Evolutionary conservation across 768 basidiomycete species (phyloP), one percentile per base, ranked within the genome.

Genomic region (Suillus brevipes): DNA sequence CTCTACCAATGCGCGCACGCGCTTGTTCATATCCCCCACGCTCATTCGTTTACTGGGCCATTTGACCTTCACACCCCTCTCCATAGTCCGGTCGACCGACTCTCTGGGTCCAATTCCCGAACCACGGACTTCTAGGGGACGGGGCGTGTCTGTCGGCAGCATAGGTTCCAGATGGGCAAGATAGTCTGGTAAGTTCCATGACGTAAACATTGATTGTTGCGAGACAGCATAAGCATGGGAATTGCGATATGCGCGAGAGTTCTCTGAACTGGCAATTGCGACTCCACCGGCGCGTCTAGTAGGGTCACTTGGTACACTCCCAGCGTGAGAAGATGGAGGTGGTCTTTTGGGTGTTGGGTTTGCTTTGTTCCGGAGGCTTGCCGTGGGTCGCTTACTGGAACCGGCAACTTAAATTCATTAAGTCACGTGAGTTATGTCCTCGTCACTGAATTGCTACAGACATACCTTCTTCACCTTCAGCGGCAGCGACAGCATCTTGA

Each of bases 11-110:
- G 90, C 87, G 42, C 93, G 84, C 28, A 97, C 93, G 31, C 97
- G 88, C 79, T 97, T 97, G 76, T 94, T 92, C 94, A 99, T 97
- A 75, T 98, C 97, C 23, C 89, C 91, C n/a, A 97, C 90, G 69
- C 95, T 97, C 86, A 89, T 95, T 60, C 97, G 85, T 78, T 96
- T 95, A 68, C 88, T 87, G 1, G 96, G 97, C 90, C 94, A 99
- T 71, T 93, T 91, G 64, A 97, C 90, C 75, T 93, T 90, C 16
- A 93, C 91, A 10, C 91, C 91, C 56, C 92, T 82, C 73, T 94
- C 89, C 74, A 84, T 81, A 10, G 84, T 87, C 68, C 82, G 80
- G 63, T 89, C 89, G n/a, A 82, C 69, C 61, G 85, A 84, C 60
- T 85, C 87, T 45, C 83, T 82, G 47, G 75, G 71, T 55, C 78